phyloP scores from a whole-genome alignment of 2,329 filamentous ascomycete species.

The Fusarium nematophilum region DNA sequence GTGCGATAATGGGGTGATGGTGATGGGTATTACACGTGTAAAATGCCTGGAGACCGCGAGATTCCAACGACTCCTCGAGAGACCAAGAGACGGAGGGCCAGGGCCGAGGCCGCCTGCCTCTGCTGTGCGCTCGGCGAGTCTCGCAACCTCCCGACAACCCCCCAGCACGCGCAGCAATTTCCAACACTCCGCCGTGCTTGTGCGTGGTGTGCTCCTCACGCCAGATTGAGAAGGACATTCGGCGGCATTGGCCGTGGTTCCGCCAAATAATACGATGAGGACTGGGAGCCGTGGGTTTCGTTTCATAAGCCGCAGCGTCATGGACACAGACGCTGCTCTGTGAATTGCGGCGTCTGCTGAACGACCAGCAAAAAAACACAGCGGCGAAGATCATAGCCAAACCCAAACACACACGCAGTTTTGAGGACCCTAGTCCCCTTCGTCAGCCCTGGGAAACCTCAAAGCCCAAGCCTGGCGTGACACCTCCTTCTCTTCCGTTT shows the following conservation, averaged over 20 bases:
- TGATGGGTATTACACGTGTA: constrained; percentile 28
- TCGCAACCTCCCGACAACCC: constrained; percentile 26
- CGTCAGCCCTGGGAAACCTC: neutral
- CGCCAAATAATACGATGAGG: constrained; percentile 30
- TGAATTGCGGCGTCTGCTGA: constrained; percentile 13
- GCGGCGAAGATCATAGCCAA: constrained; percentile 24
- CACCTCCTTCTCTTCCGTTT: constrained; percentile 11
- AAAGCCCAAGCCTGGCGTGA: constrained; percentile 8
- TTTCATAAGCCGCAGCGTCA: constrained; percentile 21
- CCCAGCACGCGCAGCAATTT: constrained; percentile 18
- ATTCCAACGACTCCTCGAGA: neutral
- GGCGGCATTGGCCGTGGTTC: constrained; percentile 18
- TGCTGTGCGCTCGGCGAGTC: constrained; percentile 34
- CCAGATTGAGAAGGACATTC: constrained; percentile 31
- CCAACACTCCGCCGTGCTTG: constrained; percentile 27
- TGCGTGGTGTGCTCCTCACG: constrained; percentile 39
- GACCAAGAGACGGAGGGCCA: constrained; percentile 20
- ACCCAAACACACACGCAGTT: constrained; percentile 7
- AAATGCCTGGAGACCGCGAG: constrained; percentile 24
- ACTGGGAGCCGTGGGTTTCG: constrained; percentile 3
- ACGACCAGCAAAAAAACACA: constrained; percentile 10
- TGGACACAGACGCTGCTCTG: constrained; percentile 19
- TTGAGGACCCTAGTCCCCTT: constrained; percentile 3
- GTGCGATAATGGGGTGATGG: constrained; percentile 43
- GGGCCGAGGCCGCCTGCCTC: constrained; percentile 20